Evolutionary conservation across 345 rosid species (phyloP), one percentile per base, ranked within the genome.

Genomic region (Hypericum perforatum): DNA sequence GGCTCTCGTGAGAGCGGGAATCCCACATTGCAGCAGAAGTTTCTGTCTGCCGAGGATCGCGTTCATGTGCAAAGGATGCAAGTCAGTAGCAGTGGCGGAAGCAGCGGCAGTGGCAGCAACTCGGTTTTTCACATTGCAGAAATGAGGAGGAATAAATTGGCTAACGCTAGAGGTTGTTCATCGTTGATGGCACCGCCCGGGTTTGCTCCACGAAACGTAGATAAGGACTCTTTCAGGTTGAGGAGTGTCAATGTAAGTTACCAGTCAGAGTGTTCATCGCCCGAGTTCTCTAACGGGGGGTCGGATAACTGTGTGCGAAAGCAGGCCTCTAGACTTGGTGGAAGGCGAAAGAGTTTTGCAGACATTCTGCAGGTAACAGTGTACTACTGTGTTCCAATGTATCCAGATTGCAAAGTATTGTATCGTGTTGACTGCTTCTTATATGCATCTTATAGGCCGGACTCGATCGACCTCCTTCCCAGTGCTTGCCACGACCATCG

Each of bases 41-140:
- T 84, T 57, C 45, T 88, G 70, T 88, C 96, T 0, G 82, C 78
- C 70, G 96, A 92, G 72, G 96, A 88, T 66, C 85, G 98, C 96
- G 84, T 86, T 53, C 69, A 71, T 45, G 84, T 85, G 15, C 95
- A 85, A 44, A 78, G 96, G 79, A 83, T 88, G 76, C 94, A 82
- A 46, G 81, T 73, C 37, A 60, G 74, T 49, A 84, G 77, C 9
- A 60, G 82, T 11, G 32, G 32, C 32, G 32, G 4, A 22, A 22
- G 32, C 32, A 22, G 32, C 4, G 32, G 32, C 32, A 22, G 32
- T 22, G 32, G 32, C 32, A 22, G 32, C 32, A 22, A n/a, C n/a
- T 73, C 77, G 37, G 60, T 71, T 63, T 84, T 79, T 29, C 78
- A 72, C 44, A 63, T 62, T 52, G 79, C 63, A 57, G 85, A 85